A percentile compares a stretch with the other conserved stretches of the same genome.
phyloP scores from a whole-genome alignment of 2,329 filamentous ascomycete genomes.

The Hypoxylon sp. region DNA sequence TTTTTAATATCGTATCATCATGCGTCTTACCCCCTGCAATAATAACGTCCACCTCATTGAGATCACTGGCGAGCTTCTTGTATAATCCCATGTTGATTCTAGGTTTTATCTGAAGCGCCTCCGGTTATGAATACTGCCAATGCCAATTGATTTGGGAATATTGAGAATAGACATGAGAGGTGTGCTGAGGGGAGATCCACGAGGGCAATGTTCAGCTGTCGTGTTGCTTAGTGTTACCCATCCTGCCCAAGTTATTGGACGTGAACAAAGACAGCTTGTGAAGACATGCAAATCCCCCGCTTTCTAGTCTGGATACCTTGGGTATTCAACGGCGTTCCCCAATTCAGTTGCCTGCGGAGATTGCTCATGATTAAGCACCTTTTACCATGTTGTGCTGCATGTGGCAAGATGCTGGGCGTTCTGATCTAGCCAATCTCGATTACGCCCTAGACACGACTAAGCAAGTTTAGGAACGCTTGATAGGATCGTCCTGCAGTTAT shows the following conservation, averaged over 20 bases:
- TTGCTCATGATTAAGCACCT: conserved; percentile 3
- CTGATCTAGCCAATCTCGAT: conserved; percentile 6
- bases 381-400: background rate
- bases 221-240: background rate
- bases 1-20: background rate
- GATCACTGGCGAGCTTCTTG: conserved; percentile 41
- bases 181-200: background rate
- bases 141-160: conserved; percentile 1
- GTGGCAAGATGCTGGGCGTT: background rate
- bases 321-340: background rate
- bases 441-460: background rate
- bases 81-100: conserved; percentile 47
- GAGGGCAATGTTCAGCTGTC: background rate
- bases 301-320: background rate
- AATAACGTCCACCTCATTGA: conserved; percentile 52
- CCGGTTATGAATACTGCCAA: background rate
- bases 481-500: background rate
- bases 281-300: conserved; percentile 5
- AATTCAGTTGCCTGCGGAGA: background rate
- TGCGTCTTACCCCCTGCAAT: conserved; percentile 50
- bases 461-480: background rate
- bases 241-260: background rate
- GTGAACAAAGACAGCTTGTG: background rate
- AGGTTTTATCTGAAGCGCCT: background rate
- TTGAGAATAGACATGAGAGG: background rate